Percentiles rank a stretch among this genome's conserved stretches.
Conservation (phyloP, 208 protist genomes). For the Herpetomonas samuelpessoai region DNA sequence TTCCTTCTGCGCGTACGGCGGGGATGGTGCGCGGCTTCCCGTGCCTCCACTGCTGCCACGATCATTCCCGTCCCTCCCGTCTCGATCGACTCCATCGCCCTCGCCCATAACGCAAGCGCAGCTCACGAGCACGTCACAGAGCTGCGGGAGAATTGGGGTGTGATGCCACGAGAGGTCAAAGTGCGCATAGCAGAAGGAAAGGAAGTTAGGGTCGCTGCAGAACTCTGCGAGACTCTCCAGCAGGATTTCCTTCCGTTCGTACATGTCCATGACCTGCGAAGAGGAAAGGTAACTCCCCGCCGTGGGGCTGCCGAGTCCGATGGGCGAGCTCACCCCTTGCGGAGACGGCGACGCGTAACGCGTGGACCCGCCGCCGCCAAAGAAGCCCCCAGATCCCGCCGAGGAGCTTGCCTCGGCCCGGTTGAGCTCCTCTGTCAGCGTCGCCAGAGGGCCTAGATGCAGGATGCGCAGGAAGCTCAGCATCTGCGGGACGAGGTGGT, state of each 20-base stretch:
- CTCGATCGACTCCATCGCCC: background rate
- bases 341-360: conserved; percentile 8
- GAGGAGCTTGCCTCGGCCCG: background rate
- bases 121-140: conserved; percentile 64
- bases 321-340: conserved; percentile 10
- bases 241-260: conserved; percentile 76
- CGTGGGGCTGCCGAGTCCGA: conserved; percentile 7
- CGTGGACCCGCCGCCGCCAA: background rate
- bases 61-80: background rate
- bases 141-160: conserved; percentile 49
- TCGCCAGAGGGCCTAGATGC: conserved; percentile 69
- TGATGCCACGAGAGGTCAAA: conserved; percentile 88
- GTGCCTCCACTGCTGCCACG: conserved; percentile 1
- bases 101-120: conserved; percentile 20
- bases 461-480: conserved; percentile 81
- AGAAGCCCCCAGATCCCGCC: background rate
- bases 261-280: conserved; percentile 31
- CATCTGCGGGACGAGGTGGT: conserved; percentile 68
- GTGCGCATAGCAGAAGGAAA: conserved; percentile 73
- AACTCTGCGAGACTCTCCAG: conserved; percentile 87
- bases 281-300: conserved; percentile 22
- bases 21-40: too few species aligned
- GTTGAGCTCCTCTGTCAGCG: conserved; percentile 46
- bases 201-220: conserved; percentile 65
- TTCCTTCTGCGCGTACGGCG: background rate